Conservation (phyloP, 495 filamentous ascomycete species). For the Daldinia loculata region DNA sequence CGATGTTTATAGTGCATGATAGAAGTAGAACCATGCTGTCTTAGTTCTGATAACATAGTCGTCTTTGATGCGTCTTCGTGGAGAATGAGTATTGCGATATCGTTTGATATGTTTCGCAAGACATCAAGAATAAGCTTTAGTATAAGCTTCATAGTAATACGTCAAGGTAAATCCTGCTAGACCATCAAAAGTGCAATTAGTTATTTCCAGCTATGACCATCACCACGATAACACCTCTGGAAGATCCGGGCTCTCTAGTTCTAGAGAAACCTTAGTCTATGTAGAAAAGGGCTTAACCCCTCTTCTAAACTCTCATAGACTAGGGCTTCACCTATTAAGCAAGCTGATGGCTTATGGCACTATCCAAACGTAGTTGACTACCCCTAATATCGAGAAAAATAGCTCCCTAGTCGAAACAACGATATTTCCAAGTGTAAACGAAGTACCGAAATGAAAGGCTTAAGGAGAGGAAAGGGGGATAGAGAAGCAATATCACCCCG, state of each 20-base stretch:
- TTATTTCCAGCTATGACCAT: no score
- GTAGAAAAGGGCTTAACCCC: background rate
- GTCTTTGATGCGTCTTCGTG: no score
- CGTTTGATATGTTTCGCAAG: no score
- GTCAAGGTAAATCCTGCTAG: no score
- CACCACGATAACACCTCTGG: background rate
- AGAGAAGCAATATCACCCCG: background rate
- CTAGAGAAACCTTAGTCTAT: background rate
- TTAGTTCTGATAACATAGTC: no score
- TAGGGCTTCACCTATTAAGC: background rate
- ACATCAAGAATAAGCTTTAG: no score
- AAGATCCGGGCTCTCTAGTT: background rate
- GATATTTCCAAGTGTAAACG: background rate
- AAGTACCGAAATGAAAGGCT: no score
- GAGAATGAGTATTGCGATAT: no score
- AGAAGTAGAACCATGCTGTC: background rate
- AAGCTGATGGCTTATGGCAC: background rate
- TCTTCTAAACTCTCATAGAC: background rate
- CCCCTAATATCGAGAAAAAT: background rate
- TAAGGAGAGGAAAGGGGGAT: no score
- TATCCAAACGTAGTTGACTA: background rate
- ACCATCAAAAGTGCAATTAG: no score
- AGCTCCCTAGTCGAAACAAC: background rate
- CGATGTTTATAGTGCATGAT: background rate
- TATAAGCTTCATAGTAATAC: no score